Base-by-base conservation (phyloP, 2,329 filamentous ascomycete species). In the Clarireedia paspali region DNA sequence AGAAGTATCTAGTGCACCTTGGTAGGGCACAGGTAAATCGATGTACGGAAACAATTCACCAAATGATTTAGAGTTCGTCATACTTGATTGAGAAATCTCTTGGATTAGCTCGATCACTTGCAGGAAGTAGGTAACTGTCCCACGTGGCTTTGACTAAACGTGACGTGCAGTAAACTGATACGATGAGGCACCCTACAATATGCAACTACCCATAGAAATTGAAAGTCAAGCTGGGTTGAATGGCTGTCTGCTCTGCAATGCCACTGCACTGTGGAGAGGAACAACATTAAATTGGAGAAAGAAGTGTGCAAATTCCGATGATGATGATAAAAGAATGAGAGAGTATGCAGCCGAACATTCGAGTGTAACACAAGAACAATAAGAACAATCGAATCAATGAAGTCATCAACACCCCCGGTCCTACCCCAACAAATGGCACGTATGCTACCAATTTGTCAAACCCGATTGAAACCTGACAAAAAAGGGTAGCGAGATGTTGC, bases 121-220 rank as follows among this genome's bases (percentile, higher is more conserved):
- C 24, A 42, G 23, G 24, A 55, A 40, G 52, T 44, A 50, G 9
- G 36, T 50, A 55, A 34, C 52, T 46, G 46, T 39, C 46, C 17
- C 52, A 55, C 38, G 52, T 50, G 52, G 46, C 42, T 15, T 36
- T 14, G 39, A 49, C 27, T 47, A 49, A 42, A 44, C 52, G 52
- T 54, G 52, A 54, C 52, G 52, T 54, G 52, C 52, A 54, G 50
- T 42, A 42, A 39, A 27, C 12, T 49, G 38, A 39, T 50, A 50
- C 47, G 42, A 20, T 53, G 20, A 47, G 47, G 47, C 17, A 42
- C 42, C 42, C 9, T 40, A 48, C 20, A 15, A 38, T 42, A 48
- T 54, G 44, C 45, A 54, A 15, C 6, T 40, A 53, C 27, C 44
- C 51, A 48, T 24, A 24, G n/a, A 23, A 45, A 45, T 20, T 5